These are phyloP conservation scores for Taiozyma sp. DNA, from an alignment of 1,139 yeast species.

Conservation along the genomic window DNA sequence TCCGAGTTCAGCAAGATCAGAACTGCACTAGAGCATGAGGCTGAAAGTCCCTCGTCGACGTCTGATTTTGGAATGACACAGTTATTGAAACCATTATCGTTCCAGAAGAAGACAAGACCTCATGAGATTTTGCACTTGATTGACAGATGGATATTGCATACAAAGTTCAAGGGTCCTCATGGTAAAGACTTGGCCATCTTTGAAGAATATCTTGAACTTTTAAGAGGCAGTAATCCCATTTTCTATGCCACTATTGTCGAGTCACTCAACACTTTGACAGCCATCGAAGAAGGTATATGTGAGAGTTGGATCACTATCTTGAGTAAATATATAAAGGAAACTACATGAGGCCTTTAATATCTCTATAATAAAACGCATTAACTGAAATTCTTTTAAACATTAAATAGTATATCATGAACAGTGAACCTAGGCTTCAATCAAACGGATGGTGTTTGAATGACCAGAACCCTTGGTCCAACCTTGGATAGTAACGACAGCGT, in stretches of 20 bases:
- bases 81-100: constrained; percentile 30
- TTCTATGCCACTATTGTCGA: constrained; percentile 5
- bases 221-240: constrained; percentile 4
- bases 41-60: not conserved
- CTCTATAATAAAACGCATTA: constrained; percentile 1
- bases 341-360: not conserved
- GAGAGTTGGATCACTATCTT: constrained; percentile 3
- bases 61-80: constrained; percentile 20
- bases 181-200: constrained; percentile 47
- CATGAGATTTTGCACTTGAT: constrained; percentile 35
- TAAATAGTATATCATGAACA: not conserved
- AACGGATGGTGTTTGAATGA: constrained; percentile 96
- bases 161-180: constrained; percentile 54
- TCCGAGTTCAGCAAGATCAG: constrained; percentile 29
- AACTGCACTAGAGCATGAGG: constrained; percentile 5
- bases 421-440: constrained; percentile 36
- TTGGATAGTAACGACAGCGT: constrained; percentile 89
- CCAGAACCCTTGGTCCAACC: constrained; percentile 99
- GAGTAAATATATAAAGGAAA: not conserved
- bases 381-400: not conserved
- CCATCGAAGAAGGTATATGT: constrained; percentile 1
- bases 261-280: not conserved
- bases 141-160: constrained; percentile 44
- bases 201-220: constrained; percentile 21
- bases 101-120: constrained; percentile 32